Conservation (phyloP, 2,329 filamentous ascomycete species). For the Chlorencoelia australis region DNA sequence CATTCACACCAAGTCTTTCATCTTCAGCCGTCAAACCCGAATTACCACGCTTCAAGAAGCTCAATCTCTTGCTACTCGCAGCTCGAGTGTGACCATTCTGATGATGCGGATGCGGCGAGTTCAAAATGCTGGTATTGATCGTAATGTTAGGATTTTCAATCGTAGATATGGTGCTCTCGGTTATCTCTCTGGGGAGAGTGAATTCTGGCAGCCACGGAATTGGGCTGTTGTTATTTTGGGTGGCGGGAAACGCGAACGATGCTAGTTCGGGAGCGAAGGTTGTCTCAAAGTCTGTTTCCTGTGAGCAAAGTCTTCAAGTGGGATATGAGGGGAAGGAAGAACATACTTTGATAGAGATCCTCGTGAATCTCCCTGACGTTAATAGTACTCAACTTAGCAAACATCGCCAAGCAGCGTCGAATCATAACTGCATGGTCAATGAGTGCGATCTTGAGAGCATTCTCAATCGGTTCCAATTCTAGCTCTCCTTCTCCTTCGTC, state of each 20-base stretch:
- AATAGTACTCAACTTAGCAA: conserved; percentile 49
- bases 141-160: conserved; percentile 20
- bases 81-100: conserved; percentile 4
- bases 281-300: conserved; percentile 43
- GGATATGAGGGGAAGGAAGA: background rate
- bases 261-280: conserved; percentile 58
- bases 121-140: conserved; percentile 18
- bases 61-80: conserved; percentile 4
- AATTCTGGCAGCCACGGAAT: background rate
- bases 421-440: conserved; percentile 84
- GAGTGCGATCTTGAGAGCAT: conserved; percentile 72
- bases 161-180: conserved; percentile 8
- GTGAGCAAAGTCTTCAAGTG: conserved; percentile 11
- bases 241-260: conserved; percentile 47
- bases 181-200: conserved; percentile 7
- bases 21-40: background rate
- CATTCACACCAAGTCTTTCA: background rate
- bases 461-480: conserved; percentile 53
- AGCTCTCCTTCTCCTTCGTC: conserved; percentile 37
- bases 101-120: conserved; percentile 14
- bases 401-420: conserved; percentile 66
- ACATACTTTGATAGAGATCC: conserved; percentile 55
- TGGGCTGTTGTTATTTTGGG: conserved; percentile 34
- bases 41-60: conserved; percentile 4
- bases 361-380: conserved; percentile 45